These are phyloP conservation scores for Eucalyptus sp. DNA, from an alignment of 345 rosid species.

Conservation along the genomic window DNA sequence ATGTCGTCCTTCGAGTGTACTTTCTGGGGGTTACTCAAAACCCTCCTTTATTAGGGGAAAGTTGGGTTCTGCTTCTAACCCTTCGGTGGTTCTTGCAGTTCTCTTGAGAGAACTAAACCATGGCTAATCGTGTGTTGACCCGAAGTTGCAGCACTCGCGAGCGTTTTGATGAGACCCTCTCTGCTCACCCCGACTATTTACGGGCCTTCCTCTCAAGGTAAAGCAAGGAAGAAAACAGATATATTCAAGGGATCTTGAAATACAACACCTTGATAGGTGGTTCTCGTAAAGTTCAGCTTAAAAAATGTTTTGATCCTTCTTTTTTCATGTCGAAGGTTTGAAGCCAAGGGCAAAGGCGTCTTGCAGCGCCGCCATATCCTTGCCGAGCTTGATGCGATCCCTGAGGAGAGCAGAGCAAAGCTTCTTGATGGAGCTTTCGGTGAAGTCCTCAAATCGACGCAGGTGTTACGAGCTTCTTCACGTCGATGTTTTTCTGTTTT, in stretches of 20 bases:
- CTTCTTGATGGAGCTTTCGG: slow-evolving; percentile 44
- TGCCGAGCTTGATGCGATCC: slow-evolving; percentile 53
- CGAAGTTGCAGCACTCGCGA: slow-evolving; percentile 50
- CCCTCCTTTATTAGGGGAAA: too few species aligned
- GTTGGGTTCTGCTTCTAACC: background rate
- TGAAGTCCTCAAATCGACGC: slow-evolving; percentile 48
- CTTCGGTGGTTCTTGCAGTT: background rate
- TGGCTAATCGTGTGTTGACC: slow-evolving; percentile 36
- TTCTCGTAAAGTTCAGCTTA: too few species aligned
- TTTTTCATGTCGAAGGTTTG: slow-evolving; percentile 27
- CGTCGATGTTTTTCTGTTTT: background rate
- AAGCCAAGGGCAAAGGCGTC: slow-evolving; percentile 60
- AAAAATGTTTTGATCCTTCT: too few species aligned
- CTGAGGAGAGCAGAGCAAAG: slow-evolving; percentile 33
- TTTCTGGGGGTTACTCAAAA: too few species aligned
- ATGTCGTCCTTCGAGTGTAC: too few species aligned
- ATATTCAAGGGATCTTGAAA: background rate
- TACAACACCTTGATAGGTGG: background rate
- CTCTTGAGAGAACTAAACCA: background rate
- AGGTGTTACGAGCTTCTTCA: slow-evolving; percentile 9
- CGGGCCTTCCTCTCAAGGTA: slow-evolving; percentile 60
- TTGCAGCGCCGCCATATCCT: slow-evolving; percentile 52
- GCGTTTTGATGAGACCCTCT: slow-evolving; percentile 56
- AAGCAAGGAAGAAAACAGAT: background rate
- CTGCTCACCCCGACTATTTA: slow-evolving; percentile 43